Percentiles rank a stretch among this genome's conserved stretches.
These are phyloP conservation scores for Sutorius australiensis DNA, from an alignment of 768 basidiomycete genomes.

Conservation along the genomic window DNA sequence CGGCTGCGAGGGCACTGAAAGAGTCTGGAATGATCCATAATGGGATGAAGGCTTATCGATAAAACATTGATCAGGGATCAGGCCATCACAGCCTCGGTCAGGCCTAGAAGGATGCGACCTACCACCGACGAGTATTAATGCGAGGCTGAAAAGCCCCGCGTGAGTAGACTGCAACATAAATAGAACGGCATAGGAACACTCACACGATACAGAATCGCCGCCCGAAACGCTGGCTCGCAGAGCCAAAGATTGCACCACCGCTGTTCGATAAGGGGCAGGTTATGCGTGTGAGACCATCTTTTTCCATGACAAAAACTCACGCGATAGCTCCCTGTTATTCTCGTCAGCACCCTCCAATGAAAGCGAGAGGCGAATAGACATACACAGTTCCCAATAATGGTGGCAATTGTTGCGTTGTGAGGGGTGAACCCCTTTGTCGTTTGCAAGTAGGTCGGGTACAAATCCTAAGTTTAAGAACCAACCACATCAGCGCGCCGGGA, in stretches of 20 bases:
- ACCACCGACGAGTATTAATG: conserved; percentile 24
- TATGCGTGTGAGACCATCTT: neutral
- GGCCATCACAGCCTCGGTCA: too few relatives aligned
- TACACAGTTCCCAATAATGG: conserved; percentile 78
- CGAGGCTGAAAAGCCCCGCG: conserved; percentile 14
- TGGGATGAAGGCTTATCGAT: conserved; percentile 51
- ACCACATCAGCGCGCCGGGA: neutral
- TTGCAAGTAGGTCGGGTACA: conserved; percentile 75
- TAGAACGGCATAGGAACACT: neutral
- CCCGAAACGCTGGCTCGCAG: conserved; percentile 69
- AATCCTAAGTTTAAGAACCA: conserved; percentile 39
- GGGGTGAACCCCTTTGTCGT: conserved; percentile 55
- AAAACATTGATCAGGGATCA: neutral
- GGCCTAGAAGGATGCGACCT: conserved; percentile 44
- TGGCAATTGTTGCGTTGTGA: conserved; percentile 64
- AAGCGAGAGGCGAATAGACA: conserved; percentile 14
- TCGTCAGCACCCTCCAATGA: neutral
- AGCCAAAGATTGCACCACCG: conserved; percentile 70
- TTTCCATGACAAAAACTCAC: conserved; percentile 30
- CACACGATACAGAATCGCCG: conserved; percentile 72
- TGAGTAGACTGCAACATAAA: neutral
- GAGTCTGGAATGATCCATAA: conserved; percentile 76
- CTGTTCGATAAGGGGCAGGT: conserved; percentile 16
- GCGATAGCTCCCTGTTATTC: conserved; percentile 40
- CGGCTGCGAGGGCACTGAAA: conserved; percentile 69